Base-by-base conservation (phyloP, 2,329 filamentous ascomycete genomes). In the Ceratocystiopsis minuta region DNA sequence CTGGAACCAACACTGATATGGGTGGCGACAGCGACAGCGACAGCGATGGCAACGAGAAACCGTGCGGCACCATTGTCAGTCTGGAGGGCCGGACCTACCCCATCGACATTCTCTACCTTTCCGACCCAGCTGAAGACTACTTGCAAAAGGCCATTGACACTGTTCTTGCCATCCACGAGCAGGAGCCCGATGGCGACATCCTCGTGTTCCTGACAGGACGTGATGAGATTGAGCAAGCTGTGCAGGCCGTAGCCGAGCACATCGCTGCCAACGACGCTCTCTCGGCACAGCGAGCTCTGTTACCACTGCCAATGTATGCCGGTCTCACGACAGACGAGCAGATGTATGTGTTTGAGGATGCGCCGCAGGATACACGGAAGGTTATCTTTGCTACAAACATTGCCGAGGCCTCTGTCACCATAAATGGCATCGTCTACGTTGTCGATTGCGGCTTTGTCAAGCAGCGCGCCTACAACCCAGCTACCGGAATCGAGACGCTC, bases 321-420 rank as follows among this genome's bases (percentile, higher is more conserved):
- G 90, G 88, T 2, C 69, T 96, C 6, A 75, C 85, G 2, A 85
- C 80, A 10, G 87, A 95, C 49, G 78, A 95, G 53, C 90, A 96
- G 55, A 88, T 94, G 75, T 87, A 87, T 49, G 80, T 96, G 35
- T 96, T 96, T 55, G 85, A 94, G 52, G 76, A 80, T 42, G 66
- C 86, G 2, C 76, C 83, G 0, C 77, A 83, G 46, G 79, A 87
- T 45, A 87, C 78, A 1, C 73, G 90, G 36, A 96, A 96, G 55
- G 81, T 95, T 34, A 82, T 98, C 33, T 78, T 95, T 49, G 80
- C 84, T 4, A 96, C 90, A 45, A 96, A 96, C 55, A 95, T 96
- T 49, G 86, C 90, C 13, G 90, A 98, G 63, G 88, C 90, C 5
- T 94, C 85, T 2, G 80, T 98, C 36, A 96, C 90, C 15, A 92